Evolutionary conservation across 352 stramenopile genomes (phyloP).

Genomic region (Aphanomyces astaci): DNA sequence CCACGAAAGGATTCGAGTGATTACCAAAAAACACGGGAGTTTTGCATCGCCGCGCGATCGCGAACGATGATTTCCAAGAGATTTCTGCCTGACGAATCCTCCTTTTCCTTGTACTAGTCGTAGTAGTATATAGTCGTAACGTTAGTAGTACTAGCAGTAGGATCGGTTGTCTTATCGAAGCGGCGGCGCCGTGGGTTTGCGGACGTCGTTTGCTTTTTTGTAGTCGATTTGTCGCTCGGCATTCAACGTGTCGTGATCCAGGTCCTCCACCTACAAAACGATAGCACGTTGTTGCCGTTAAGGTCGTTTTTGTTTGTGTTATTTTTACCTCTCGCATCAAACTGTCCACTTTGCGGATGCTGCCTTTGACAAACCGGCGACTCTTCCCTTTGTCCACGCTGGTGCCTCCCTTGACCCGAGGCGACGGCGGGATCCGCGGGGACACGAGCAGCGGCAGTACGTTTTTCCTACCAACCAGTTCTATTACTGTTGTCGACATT

Average conservation of each 20-base stretch:
- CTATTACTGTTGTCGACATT: neutral
- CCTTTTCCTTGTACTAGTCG: neutral
- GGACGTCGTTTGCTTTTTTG: constrained; percentile 13
- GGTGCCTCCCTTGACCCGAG: neutral
- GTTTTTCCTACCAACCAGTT: neutral
- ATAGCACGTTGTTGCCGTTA: too few relatives aligned
- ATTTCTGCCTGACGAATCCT: constrained; percentile 26
- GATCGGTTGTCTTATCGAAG: neutral
- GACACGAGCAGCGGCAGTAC: constrained; percentile 17
- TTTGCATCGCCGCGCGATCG: neutral
- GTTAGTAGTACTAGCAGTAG: too few relatives aligned
- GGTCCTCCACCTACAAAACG: constrained; percentile 8
- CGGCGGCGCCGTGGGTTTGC: constrained; percentile 2
- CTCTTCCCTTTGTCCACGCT: constrained; percentile 5
- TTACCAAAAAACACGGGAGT: constrained; percentile 22
- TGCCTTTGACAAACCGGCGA: constrained; percentile 8
- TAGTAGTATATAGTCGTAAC: too few relatives aligned
- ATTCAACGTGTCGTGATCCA: constrained; percentile 3
- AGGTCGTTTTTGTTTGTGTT: too few relatives aligned
- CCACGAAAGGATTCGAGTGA: constrained; percentile 21
- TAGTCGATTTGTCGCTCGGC: neutral
- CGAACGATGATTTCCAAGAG: constrained; percentile 25
- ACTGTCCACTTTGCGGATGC: neutral
- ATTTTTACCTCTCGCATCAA: constrained; percentile 12
- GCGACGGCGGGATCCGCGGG: neutral